Conservation (phyloP, 192 early-diverging fungal genomes). For the Rhizophagus prolifer region DNA sequence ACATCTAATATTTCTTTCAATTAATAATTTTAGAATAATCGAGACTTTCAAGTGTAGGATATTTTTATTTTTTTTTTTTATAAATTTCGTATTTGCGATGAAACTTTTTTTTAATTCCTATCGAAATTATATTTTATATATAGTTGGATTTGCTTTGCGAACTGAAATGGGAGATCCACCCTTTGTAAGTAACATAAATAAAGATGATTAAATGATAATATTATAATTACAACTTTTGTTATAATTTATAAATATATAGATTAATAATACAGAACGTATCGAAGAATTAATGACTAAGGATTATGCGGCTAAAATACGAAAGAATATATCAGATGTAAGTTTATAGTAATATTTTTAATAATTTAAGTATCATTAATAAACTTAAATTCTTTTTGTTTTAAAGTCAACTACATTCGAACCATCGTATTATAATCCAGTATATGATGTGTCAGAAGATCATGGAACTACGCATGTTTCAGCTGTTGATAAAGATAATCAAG, state of each 20-base stretch:
- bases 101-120: neutral
- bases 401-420: constrained; percentile 60
- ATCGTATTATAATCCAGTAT: constrained; percentile 77
- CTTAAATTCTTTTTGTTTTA: constrained; percentile 7
- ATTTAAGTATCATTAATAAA: neutral
- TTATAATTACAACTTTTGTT: neutral
- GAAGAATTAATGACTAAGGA: constrained; percentile 68
- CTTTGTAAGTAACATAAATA: constrained; percentile 47
- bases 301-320: constrained; percentile 60
- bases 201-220: neutral
- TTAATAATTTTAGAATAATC: constrained; percentile 45
- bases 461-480: constrained; percentile 92
- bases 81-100: neutral
- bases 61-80: neutral
- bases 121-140: neutral
- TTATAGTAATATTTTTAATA: neutral
- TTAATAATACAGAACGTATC: constrained; percentile 55
- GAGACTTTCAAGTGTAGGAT: constrained; percentile 81
- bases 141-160: constrained; percentile 76
- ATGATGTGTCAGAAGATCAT: constrained; percentile 74
- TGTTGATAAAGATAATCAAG: constrained; percentile 68
- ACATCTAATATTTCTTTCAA: neutral
- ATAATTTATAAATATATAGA: constrained; percentile 25
- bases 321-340: constrained; percentile 69
- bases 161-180: constrained; percentile 81